These are phyloP conservation scores for Hordeum vulgare DNA, from an alignment of 176 grass and related monocot species.

Conservation along the genomic window DNA sequence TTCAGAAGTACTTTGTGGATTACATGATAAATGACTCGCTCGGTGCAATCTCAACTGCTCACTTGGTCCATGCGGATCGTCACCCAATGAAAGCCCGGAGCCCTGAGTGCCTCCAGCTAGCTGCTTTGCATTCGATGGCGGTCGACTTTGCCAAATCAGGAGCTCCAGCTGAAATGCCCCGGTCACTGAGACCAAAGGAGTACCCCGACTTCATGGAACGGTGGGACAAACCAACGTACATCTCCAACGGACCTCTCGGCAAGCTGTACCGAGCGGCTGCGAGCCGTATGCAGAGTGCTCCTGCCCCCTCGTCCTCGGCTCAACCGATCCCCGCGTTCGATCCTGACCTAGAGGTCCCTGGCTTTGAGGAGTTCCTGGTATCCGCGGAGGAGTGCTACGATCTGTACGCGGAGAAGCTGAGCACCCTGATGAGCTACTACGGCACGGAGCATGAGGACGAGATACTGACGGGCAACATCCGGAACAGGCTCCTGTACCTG, in stretches of 20 bases:
- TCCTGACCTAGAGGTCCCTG: constrained; percentile 51
- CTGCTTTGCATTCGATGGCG: constrained; percentile 81
- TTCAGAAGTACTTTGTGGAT: constrained; percentile 81
- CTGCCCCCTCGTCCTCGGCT: neutral
- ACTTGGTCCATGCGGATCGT: constrained; percentile 64
- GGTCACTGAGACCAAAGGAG: constrained; percentile 50
- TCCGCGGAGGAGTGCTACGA: constrained; percentile 48
- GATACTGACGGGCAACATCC: constrained; percentile 90
- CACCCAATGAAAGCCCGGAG: constrained; percentile 67
- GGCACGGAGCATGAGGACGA: constrained; percentile 67
- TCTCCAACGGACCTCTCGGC: constrained; percentile 57
- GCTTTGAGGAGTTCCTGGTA: constrained; percentile 52
- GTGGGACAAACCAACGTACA: constrained; percentile 55
- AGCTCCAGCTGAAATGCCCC: constrained; percentile 73
- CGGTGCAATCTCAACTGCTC: constrained; percentile 67
- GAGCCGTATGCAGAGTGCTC: constrained; percentile 21
- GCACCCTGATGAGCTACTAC: constrained; percentile 67
- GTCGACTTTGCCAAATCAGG: constrained; percentile 93
- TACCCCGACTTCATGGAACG: constrained; percentile 93
- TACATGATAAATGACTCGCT: constrained; percentile 86
- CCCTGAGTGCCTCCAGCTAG: constrained; percentile 68
- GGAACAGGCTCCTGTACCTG: constrained; percentile 65
- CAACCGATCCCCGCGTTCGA: constrained; percentile 28
- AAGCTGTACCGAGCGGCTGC: constrained; percentile 52
- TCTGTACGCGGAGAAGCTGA: constrained; percentile 64